These are phyloP conservation scores for Catharanthus roseus DNA, from an alignment of 257 asterid genomes.

Conservation along the genomic window DNA sequence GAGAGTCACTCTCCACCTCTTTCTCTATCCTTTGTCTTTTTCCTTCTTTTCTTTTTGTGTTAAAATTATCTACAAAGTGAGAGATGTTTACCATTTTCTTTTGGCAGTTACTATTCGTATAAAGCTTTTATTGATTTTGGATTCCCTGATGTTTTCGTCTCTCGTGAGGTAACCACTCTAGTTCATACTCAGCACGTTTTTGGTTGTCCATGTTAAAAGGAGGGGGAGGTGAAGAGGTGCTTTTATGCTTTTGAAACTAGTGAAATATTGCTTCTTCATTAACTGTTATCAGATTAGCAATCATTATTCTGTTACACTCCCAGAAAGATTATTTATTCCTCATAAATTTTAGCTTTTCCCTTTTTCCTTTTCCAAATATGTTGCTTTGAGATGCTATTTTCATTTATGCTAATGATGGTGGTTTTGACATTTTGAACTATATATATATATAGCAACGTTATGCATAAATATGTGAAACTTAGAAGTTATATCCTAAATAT, in stretches of 20 bases:
- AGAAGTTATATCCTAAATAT: background rate
- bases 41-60: background rate
- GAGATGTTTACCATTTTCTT: background rate
- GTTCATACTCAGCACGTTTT: background rate
- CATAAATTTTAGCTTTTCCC: background rate
- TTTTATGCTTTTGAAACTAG: background rate
- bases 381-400: background rate
- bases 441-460: too few relatives aligned
- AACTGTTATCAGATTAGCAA: background rate
- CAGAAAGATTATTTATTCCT: background rate
- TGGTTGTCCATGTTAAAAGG: background rate
- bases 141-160: slow-evolving; percentile 81
- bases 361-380: background rate
- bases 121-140: slow-evolving; percentile 87
- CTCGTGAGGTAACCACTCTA: slow-evolving; percentile 73
- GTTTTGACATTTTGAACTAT: too few relatives aligned
- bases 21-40: background rate
- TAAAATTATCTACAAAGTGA: slow-evolving; percentile 1
- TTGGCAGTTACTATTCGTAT: slow-evolving; percentile 87
- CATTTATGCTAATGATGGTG: background rate
- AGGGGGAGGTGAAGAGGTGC: background rate
- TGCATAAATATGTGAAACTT: too few relatives aligned
- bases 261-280: background rate
- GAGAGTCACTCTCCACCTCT: background rate
- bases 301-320: background rate